Percentiles rank a stretch among this genome's conserved stretches.
These are phyloP conservation scores for Termitomyces sp. DNA, from an alignment of 768 basidiomycete species.

Conservation along the genomic window DNA sequence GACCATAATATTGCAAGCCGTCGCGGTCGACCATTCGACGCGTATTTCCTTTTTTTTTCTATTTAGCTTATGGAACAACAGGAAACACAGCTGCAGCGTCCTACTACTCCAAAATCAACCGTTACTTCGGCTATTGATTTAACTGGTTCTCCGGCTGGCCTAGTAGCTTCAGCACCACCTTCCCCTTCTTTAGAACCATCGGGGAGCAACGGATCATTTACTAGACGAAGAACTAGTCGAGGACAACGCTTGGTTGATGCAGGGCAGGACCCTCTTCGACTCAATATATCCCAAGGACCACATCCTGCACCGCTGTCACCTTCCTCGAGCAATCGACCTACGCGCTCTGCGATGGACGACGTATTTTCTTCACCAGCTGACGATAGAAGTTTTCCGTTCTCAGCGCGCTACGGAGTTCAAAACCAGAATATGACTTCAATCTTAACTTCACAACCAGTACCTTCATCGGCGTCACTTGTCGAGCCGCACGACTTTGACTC, in stretches of 20 bases:
- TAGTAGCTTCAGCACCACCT: slow-evolving; percentile 37
- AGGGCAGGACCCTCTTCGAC: slow-evolving; percentile 42
- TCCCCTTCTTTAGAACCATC: slow-evolving; percentile 56
- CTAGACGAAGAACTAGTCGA: slow-evolving; percentile 59
- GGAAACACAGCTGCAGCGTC: slow-evolving; percentile 25
- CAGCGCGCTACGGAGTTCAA: slow-evolving; percentile 27
- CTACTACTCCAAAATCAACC: slow-evolving; percentile 33
- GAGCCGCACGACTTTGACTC: slow-evolving; percentile 25
- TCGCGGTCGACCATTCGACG: slow-evolving; percentile 11
- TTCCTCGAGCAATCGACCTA: slow-evolving; percentile 16
- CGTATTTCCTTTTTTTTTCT: slow-evolving; percentile 2
- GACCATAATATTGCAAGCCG: not conserved
- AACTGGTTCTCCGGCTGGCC: slow-evolving; percentile 36
- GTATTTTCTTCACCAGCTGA: slow-evolving; percentile 43
- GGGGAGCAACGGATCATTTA: slow-evolving; percentile 30
- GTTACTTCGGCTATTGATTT: slow-evolving; percentile 55
- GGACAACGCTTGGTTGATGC: slow-evolving; percentile 35
- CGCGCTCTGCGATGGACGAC: slow-evolving; percentile 29
- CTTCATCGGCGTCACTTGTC: slow-evolving; percentile 50
- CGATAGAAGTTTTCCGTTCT: slow-evolving; percentile 27
- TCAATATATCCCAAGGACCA: slow-evolving; percentile 23
- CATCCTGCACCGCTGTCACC: slow-evolving; percentile 16
- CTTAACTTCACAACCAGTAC: slow-evolving; percentile 36
- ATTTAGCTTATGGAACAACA: slow-evolving; percentile 27
- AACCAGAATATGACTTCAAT: slow-evolving; percentile 29